A percentile compares a stretch with the other conserved stretches of the same genome.
Conservation (phyloP, 2,329 filamentous ascomycete genomes). For the Ophiocordyceps australis region DNA sequence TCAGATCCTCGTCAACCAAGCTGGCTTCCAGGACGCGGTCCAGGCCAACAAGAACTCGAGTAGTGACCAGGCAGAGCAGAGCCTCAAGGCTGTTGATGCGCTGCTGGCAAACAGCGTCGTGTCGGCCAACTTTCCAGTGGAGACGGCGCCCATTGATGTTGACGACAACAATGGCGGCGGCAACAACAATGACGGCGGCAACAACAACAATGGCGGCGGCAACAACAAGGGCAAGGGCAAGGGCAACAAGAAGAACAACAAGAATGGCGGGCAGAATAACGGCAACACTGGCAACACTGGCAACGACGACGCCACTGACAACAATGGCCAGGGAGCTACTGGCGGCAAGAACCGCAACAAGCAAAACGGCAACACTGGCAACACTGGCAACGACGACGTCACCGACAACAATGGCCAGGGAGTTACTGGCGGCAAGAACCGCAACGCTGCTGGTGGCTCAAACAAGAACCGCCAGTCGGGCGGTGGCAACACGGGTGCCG, state of each 20-base stretch:
- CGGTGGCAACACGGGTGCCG: too few relatives aligned
- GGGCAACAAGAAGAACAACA: background rate
- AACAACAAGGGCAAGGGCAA: conserved; percentile 2
- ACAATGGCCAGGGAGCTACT: conserved; percentile 1
- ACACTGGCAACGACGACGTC: background rate
- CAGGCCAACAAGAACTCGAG: conserved; percentile 22
- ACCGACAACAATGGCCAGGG: too few relatives aligned
- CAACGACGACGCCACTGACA: background rate
- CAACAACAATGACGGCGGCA: conserved; percentile 3
- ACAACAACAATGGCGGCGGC: conserved; percentile 3
- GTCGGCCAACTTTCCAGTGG: conserved; percentile 11
- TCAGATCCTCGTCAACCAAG: conserved; percentile 30
- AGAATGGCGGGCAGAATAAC: conserved; percentile 1
- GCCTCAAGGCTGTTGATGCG: background rate
- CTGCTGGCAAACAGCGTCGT: conserved; percentile 6
- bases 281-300: conserved; percentile 1
- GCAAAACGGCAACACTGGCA: conserved; percentile 1
- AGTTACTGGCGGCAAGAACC: too few relatives aligned
- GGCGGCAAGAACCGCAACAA: conserved; percentile 2
- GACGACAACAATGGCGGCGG: conserved; percentile 4
- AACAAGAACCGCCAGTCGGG: too few relatives aligned
- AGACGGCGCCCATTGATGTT: conserved; percentile 12
- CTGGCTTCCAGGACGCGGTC: conserved; percentile 24
- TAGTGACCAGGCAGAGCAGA: conserved; percentile 4
- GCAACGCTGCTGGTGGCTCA: too few relatives aligned